Percentiles rank a stretch among this genome's conserved stretches.
These are phyloP conservation scores for Aspergillus awamori DNA, from an alignment of 2,329 filamentous ascomycete species.

Conservation along the genomic window DNA sequence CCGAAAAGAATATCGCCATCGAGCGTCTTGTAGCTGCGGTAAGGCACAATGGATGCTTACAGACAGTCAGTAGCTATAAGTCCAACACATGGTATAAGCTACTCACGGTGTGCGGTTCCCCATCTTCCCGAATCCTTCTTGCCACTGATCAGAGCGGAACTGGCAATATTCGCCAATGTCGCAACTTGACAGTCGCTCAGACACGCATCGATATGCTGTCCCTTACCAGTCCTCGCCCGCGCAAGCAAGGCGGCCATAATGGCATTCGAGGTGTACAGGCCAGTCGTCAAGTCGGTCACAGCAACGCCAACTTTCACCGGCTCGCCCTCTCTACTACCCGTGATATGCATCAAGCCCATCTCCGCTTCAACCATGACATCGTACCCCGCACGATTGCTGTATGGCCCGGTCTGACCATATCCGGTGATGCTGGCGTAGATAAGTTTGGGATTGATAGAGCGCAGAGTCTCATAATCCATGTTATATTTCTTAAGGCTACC, in stretches of 20 bases:
- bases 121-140: conserved; percentile 85
- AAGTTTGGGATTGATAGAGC: conserved; percentile 77
- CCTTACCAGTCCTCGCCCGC: conserved; percentile 71
- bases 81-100: not conserved
- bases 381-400: conserved; percentile 84
- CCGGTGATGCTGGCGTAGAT: conserved; percentile 97
- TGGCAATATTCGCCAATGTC: conserved; percentile 92
- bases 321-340: conserved; percentile 80
- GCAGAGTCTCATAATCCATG: conserved; percentile 83
- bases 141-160: conserved; percentile 84
- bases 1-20: conserved; percentile 67
- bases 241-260: conserved; percentile 92
- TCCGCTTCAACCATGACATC: conserved; percentile 99
- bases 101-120: conserved; percentile 90
- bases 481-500: conserved; percentile 85
- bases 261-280: conserved; percentile 90
- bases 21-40: conserved; percentile 73
- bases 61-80: conserved; percentile 28
- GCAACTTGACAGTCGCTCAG: conserved; percentile 94
- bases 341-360: conserved; percentile 98
- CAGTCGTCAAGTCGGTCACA: conserved; percentile 93
- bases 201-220: conserved; percentile 89
- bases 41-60: conserved; percentile 91
- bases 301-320: conserved; percentile 98
- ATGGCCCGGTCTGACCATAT: conserved; percentile 94